These are phyloP conservation scores for Sporopachydermia lactativora DNA, from an alignment of 805 yeast genomes.

Conservation along the genomic window DNA sequence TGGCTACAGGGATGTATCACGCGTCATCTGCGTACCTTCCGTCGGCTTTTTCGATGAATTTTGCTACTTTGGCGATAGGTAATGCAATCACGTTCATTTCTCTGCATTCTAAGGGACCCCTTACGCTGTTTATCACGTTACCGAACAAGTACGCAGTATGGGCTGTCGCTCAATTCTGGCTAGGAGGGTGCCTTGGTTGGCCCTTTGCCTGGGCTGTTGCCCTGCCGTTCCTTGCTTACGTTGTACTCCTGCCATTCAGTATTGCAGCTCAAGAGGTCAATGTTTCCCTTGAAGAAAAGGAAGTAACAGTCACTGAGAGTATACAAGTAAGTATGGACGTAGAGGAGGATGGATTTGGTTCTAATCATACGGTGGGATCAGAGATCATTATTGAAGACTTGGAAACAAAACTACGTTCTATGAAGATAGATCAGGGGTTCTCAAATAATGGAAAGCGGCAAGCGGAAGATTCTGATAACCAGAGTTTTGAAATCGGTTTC, in stretches of 20 bases:
- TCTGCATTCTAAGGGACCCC: slow-evolving; percentile 15
- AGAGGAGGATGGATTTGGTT: background rate
- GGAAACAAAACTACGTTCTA: background rate
- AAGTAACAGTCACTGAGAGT: slow-evolving; percentile 11
- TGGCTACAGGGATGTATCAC: slow-evolving; percentile 77
- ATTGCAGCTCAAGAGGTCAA: slow-evolving; percentile 13
- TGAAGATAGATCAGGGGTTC: background rate
- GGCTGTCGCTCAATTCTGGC: slow-evolving; percentile 25
- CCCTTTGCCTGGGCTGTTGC: slow-evolving; percentile 65
- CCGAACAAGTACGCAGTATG: slow-evolving; percentile 4
- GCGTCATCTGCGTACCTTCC: slow-evolving; percentile 82
- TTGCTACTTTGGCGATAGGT: slow-evolving; percentile 21
- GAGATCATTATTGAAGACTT: background rate
- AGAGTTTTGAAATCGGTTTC: no score
- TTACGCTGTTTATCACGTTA: slow-evolving; percentile 22
- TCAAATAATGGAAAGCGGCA: background rate
- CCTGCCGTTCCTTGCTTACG: slow-evolving; percentile 39
- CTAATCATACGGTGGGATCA: background rate
- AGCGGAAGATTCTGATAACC: no score
- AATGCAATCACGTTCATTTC: slow-evolving; percentile 7
- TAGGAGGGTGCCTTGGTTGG: slow-evolving; percentile 86
- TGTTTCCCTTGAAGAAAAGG: slow-evolving; percentile 10
- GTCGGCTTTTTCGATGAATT: slow-evolving; percentile 55
- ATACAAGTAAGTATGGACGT: slow-evolving; percentile 4
- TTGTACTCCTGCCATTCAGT: slow-evolving; percentile 7